phyloP scores from a whole-genome alignment of 2,329 filamentous ascomycete species.

The Malbranchea zuffiana region DNA sequence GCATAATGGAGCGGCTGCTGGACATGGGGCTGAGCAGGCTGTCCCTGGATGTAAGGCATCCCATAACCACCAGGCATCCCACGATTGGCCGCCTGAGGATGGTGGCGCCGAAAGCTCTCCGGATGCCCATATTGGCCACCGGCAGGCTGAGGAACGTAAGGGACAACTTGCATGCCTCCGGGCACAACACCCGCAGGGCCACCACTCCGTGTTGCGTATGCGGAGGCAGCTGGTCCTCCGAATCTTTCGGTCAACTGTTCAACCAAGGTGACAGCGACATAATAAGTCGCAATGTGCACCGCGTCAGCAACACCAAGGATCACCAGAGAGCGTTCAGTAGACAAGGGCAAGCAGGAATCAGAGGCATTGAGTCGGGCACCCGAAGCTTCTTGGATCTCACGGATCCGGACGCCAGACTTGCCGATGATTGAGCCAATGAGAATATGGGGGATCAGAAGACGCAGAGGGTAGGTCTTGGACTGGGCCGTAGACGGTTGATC shows the following conservation, averaged over 20 bases:
- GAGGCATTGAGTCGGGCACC: constrained; percentile 94
- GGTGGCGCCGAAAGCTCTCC: constrained; percentile 69
- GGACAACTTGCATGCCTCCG: constrained; percentile 98
- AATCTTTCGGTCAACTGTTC: constrained; percentile 97
- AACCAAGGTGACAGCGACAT: constrained; percentile 92
- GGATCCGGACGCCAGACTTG: constrained; percentile 89
- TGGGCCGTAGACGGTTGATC: constrained; percentile 78
- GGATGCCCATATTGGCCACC: constrained; percentile 86
- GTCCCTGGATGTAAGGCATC: constrained; percentile 61
- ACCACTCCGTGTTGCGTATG: constrained; percentile 89
- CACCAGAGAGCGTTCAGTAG: constrained; percentile 92
- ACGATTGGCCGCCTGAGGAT: constrained; percentile 61
- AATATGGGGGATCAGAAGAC: constrained; percentile 89
- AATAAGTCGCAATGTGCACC: constrained; percentile 97
- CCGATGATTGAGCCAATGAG: constrained; percentile 98
- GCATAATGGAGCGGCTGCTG: constrained; percentile 68
- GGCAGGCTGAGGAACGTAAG: constrained; percentile 86
- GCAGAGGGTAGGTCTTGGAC: constrained; percentile 94
- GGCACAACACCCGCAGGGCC: constrained; percentile 87
- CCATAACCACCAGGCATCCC: constrained; percentile 64
- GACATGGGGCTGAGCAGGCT: constrained; percentile 42
- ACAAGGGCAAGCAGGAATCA: constrained; percentile 84
- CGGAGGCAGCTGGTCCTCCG: constrained; percentile 89
- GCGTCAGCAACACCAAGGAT: constrained; percentile 96
- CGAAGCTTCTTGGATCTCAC: constrained; percentile 96